A percentile compares a stretch with the other conserved stretches of the same genome.
Conservation (phyloP, 139 green algal genomes). For the Closterium sp. region DNA sequence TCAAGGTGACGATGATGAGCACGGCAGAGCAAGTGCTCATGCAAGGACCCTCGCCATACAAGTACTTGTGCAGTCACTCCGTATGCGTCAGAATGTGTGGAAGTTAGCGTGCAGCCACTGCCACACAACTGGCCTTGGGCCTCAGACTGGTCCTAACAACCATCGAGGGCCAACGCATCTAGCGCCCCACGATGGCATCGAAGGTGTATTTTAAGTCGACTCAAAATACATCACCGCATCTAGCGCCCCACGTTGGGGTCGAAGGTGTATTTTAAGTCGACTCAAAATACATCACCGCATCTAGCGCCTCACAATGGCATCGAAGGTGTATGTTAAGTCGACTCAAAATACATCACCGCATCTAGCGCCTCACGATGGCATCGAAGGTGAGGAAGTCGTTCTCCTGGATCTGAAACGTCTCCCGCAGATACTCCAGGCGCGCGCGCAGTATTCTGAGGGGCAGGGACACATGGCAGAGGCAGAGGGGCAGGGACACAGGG, state of each 20-base stretch:
- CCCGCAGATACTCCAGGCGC: conserved; percentile 85
- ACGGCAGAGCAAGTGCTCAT: too few species aligned
- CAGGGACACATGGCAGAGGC: too few species aligned
- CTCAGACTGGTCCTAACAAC: too few species aligned
- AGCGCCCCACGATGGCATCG: background rate
- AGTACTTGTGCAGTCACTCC: too few species aligned
- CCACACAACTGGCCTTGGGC: too few species aligned
- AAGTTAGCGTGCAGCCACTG: too few species aligned
- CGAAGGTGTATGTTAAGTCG: too few species aligned
- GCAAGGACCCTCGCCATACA: too few species aligned
- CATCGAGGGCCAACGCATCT: background rate
- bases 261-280: too few species aligned
- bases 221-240: background rate
- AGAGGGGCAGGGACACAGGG: background rate
- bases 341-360: background rate
- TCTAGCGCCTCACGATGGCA: conserved; percentile 63
- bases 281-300: background rate
- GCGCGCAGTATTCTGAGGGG: conserved; percentile 75
- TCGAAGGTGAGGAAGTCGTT: conserved; percentile 97
- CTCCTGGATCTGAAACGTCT: conserved; percentile 78
- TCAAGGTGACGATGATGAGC: background rate
- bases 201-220: too few species aligned
- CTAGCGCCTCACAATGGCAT: background rate
- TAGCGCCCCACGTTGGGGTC: too few species aligned
- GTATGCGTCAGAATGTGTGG: too few species aligned